Percentiles rank a stretch among this genome's conserved stretches.
These are phyloP conservation scores for Pseudocercospora vitis DNA, from an alignment of 2,329 filamentous ascomycete species.

Conservation along the genomic window DNA sequence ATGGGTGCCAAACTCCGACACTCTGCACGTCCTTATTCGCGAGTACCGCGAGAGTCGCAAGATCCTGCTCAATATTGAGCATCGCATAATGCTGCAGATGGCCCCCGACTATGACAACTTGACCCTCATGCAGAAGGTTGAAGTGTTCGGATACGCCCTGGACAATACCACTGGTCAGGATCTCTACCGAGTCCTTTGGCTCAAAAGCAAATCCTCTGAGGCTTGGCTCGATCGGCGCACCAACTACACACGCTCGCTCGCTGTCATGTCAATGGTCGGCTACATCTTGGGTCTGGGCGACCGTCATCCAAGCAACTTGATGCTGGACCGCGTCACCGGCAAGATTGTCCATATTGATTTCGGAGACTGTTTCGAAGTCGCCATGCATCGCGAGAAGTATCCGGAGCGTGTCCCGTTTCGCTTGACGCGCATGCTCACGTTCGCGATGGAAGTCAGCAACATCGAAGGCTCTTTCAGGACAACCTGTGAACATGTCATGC, in stretches of 20 bases:
- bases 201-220: conserved; percentile 98
- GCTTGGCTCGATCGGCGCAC: conserved; percentile 96
- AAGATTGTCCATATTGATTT: conserved; percentile 99
- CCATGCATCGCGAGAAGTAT: conserved; percentile 99
- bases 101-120: conserved; percentile 98
- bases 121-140: conserved; percentile 99
- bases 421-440: conserved; percentile 96
- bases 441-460: conserved; percentile 99
- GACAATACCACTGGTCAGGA: conserved; percentile 99
- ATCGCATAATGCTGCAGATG: conserved; percentile 99
- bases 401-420: conserved; percentile 97
- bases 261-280: conserved; percentile 99
- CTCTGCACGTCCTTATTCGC: conserved; percentile 90
- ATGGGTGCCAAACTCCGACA: conserved; percentile 98
- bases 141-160: conserved; percentile 97
- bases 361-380: conserved; percentile 98
- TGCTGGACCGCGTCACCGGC: conserved; percentile 93
- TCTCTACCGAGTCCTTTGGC: conserved; percentile 94
- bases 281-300: conserved; percentile 97
- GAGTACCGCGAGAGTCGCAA: conserved; percentile 97
- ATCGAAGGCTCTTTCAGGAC: conserved; percentile 98
- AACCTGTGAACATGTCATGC: conserved; percentile 98
- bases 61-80: conserved; percentile 97
- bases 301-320: conserved; percentile 94
- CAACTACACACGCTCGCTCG: conserved; percentile 96